Conservation (phyloP, 2,329 filamentous ascomycete species). For the Aspergillus hortae region DNA sequence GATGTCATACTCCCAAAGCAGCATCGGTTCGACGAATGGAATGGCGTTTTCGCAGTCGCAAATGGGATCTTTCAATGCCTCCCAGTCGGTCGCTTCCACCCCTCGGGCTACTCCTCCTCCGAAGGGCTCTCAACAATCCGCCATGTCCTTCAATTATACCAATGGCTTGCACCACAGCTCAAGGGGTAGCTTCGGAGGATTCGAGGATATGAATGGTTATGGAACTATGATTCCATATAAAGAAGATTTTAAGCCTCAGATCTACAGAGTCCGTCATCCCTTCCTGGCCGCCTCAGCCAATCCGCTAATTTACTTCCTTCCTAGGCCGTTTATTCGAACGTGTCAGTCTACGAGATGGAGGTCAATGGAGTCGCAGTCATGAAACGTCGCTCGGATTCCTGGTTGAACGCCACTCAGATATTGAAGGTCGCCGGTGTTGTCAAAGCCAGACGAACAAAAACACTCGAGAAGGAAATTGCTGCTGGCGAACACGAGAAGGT, state of each 20-base stretch:
- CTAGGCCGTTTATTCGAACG: conserved; percentile 86
- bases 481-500: conserved; percentile 98
- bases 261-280: conserved; percentile 43
- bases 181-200: conserved; percentile 35
- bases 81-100: conserved; percentile 44
- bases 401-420: conserved; percentile 97
- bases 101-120: conserved; percentile 44
- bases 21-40: conserved; percentile 36
- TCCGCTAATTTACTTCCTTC: conserved; percentile 6
- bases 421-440: conserved; percentile 96
- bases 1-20: conserved; percentile 41
- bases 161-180: conserved; percentile 33
- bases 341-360: conserved; percentile 98
- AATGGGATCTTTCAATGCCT: conserved; percentile 41
- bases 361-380: conserved; percentile 91
- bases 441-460: conserved; percentile 96
- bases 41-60: conserved; percentile 38
- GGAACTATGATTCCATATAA: conserved; percentile 34
- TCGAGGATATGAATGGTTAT: conserved; percentile 41
- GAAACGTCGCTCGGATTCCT: conserved; percentile 90
- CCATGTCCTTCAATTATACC: conserved; percentile 37
- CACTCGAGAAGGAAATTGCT: conserved; percentile 95
- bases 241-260: conserved; percentile 43
- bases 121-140: conserved; percentile 41
- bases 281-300: not conserved